Evolutionary conservation across 164 flowering plant species (phyloP).

Genomic region (Piper betle): DNA sequence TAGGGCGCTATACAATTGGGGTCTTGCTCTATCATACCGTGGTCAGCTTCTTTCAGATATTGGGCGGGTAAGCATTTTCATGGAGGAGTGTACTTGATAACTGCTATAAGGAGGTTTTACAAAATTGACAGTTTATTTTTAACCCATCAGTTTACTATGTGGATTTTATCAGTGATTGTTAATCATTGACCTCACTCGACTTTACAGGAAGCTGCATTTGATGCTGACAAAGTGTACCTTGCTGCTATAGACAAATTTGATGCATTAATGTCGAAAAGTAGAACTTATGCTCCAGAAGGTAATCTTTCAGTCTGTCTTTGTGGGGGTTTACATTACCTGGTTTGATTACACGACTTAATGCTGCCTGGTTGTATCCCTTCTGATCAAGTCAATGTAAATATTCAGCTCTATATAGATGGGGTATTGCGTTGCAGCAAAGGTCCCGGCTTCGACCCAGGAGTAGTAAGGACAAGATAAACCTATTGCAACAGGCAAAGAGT

Average conservation of each 20-base stretch:
- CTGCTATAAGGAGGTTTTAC: no score
- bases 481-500: constrained; percentile 72
- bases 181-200: no score
- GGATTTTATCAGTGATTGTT: no score
- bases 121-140: no score
- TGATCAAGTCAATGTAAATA: not conserved
- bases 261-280: constrained; percentile 83
- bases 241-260: constrained; percentile 95
- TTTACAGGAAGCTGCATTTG: constrained; percentile 79
- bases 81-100: no score
- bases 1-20: constrained; percentile 89
- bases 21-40: constrained; percentile 84
- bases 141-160: no score
- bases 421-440: constrained; percentile 62
- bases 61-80: constrained; percentile 63
- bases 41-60: constrained; percentile 88
- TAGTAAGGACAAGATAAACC: constrained; percentile 65
- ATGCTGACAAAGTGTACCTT: constrained; percentile 82
- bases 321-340: not conserved
- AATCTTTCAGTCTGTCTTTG: constrained; percentile 2
- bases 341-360: not conserved
- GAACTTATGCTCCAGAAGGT: constrained; percentile 76
- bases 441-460: constrained; percentile 53
- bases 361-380: not conserved
- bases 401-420: constrained; percentile 94